Evolutionary conservation across 306 rosid genomes (phyloP).

Genomic region (Vigna hirtella): DNA sequence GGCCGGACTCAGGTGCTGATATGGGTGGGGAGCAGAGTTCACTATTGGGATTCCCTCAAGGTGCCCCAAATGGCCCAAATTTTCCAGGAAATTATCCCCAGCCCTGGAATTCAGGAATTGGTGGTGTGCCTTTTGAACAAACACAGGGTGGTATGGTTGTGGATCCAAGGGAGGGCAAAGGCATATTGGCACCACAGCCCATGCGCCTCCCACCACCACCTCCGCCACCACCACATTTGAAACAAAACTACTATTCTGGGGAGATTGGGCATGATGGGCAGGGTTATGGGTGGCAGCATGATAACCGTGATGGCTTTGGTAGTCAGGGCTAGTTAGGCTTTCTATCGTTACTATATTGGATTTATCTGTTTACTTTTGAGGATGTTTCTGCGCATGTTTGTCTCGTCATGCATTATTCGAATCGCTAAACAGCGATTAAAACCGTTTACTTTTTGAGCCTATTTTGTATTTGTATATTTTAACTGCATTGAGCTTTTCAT

Average conservation of each 20-base stretch:
- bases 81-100: constrained; percentile 68
- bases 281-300: constrained; percentile 75
- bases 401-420: constrained; percentile 22
- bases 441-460: constrained; percentile 23
- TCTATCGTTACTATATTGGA: constrained; percentile 27
- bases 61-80: constrained; percentile 58
- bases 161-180: constrained; percentile 85
- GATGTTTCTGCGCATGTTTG: constrained; percentile 36
- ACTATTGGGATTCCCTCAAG: constrained; percentile 78
- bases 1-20: constrained; percentile 77
- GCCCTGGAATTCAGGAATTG: constrained; percentile 77
- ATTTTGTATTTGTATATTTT: constrained; percentile 41
- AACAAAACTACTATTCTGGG: constrained; percentile 64
- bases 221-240: constrained; percentile 66
- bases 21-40: constrained; percentile 73
- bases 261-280: constrained; percentile 74
- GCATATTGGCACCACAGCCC: constrained; percentile 71
- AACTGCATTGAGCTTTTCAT: constrained; percentile 28
- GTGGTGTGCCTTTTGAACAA: constrained; percentile 68
- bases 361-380: constrained; percentile 12
- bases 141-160: constrained; percentile 57
- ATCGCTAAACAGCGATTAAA: constrained; percentile 25
- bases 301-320: constrained; percentile 65
- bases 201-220: constrained; percentile 68
- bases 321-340: constrained; percentile 55